Evolutionary conservation across 2,329 filamentous ascomycete genomes (phyloP).

Genomic region (Pseudogymnoascus sp.): DNA sequence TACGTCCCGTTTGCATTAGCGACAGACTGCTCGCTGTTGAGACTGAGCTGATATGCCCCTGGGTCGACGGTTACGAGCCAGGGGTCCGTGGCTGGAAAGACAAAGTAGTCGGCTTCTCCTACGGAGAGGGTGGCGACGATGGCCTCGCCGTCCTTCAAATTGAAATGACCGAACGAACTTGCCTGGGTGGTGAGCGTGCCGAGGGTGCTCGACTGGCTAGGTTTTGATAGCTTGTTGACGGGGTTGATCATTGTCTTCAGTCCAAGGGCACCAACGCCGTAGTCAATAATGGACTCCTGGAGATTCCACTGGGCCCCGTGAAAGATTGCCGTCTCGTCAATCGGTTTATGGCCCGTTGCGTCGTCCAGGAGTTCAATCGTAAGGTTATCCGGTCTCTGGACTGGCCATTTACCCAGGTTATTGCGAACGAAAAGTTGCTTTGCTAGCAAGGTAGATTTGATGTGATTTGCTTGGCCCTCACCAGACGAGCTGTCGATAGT

Average conservation of each 20-base stretch:
- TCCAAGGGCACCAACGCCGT: neutral
- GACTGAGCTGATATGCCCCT: neutral
- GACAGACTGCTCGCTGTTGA: neutral
- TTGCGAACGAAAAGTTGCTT: slow-evolving; percentile 2
- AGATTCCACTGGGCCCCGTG: neutral
- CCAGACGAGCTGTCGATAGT: slow-evolving; percentile 1
- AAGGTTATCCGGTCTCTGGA: neutral
- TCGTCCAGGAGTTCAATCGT: neutral
- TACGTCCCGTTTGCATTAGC: neutral
- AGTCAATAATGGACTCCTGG: neutral
- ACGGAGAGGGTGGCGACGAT: neutral
- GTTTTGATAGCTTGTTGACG: neutral
- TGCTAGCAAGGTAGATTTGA: neutral
- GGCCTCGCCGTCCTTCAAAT: neutral
- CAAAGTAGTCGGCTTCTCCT: neutral
- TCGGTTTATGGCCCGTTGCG: neutral
- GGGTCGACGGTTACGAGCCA: neutral
- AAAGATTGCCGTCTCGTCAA: neutral
- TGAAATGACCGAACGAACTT: neutral
- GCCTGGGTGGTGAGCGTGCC: neutral
- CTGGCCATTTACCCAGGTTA: neutral
- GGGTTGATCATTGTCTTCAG: slow-evolving; percentile 1
- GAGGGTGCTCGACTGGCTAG: neutral
- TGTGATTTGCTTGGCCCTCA: neutral
- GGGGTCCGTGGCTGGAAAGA: neutral